phyloP scores from a whole-genome alignment of 768 basidiomycete genomes.

The Saitozyma podzolica region DNA sequence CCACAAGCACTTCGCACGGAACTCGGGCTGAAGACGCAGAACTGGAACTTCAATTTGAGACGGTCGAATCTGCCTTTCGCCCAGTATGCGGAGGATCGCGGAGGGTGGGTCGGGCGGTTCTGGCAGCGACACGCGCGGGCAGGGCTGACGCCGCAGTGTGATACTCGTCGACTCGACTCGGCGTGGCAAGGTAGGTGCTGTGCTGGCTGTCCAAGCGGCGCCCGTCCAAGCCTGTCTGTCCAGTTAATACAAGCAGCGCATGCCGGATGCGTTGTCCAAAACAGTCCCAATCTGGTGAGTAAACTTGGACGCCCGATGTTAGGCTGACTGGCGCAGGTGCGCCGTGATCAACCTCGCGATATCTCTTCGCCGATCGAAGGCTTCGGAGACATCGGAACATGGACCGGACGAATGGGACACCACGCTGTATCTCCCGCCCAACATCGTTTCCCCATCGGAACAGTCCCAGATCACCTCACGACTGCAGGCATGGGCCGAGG shows the following conservation, averaged over 20 bases:
- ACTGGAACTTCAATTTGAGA: slow-evolving; percentile 81
- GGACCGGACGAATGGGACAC: slow-evolving; percentile 58
- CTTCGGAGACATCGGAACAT: slow-evolving; percentile 19
- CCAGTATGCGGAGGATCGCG: slow-evolving; percentile 58
- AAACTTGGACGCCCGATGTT: not conserved
- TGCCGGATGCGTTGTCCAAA: slow-evolving; percentile 91
- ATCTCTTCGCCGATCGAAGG: not conserved
- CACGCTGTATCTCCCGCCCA: slow-evolving; percentile 69
- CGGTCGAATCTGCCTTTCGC: slow-evolving; percentile 81
- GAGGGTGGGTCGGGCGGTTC: slow-evolving; percentile 60
- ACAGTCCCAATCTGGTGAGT: slow-evolving; percentile 86
- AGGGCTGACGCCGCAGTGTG: slow-evolving; percentile 57
- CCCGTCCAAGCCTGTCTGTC: not conserved
- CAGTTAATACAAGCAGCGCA: slow-evolving; percentile 55
- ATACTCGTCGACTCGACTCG: slow-evolving; percentile 90
- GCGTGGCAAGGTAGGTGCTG: slow-evolving; percentile 65
- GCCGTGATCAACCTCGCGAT: slow-evolving; percentile 74
- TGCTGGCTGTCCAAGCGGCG: not conserved
- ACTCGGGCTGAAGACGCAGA: slow-evolving; percentile 44
- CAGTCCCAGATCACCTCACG: slow-evolving; percentile 70
- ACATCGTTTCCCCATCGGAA: slow-evolving; percentile 62
- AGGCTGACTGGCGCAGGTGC: slow-evolving; percentile 50
- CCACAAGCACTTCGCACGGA: not conserved
- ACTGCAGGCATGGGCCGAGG: slow-evolving; percentile 69
- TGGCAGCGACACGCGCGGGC: not conserved